These are phyloP conservation scores for Grosmannia clavigera DNA, from an alignment of 2,329 filamentous ascomycete genomes.

Conservation along the genomic window DNA sequence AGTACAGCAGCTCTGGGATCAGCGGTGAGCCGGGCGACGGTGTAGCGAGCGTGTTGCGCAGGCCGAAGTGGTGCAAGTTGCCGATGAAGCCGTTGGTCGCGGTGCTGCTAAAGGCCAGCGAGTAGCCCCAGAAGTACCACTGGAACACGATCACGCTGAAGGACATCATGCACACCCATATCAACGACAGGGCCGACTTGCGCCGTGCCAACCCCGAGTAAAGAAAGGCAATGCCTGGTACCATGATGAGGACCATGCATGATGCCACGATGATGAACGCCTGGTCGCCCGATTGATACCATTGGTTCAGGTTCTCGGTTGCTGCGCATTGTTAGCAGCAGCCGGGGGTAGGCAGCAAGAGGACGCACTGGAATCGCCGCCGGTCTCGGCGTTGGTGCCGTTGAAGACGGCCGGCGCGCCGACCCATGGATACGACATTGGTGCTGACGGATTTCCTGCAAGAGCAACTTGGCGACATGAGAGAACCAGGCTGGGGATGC, in stretches of 20 bases:
- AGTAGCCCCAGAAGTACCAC: slow-evolving; percentile 99
- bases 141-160: slow-evolving; percentile 88
- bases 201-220: slow-evolving; percentile 95
- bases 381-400: slow-evolving; percentile 49
- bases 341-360: not conserved
- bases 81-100: slow-evolving; percentile 87
- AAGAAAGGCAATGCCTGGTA: slow-evolving; percentile 91
- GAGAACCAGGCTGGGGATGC: too few relatives aligned
- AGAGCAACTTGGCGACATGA: too few relatives aligned
- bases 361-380: slow-evolving; percentile 67
- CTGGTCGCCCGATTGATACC: slow-evolving; percentile 84
- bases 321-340: slow-evolving; percentile 32
- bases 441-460: not conserved
- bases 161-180: slow-evolving; percentile 95
- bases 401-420: slow-evolving; percentile 49
- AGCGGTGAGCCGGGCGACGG: slow-evolving; percentile 85
- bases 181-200: slow-evolving; percentile 93
- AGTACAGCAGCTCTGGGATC: slow-evolving; percentile 80
- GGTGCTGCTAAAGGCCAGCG: slow-evolving; percentile 73
- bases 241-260: slow-evolving; percentile 93
- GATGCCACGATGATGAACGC: slow-evolving; percentile 84
- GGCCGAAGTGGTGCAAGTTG: slow-evolving; percentile 75
- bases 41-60: slow-evolving; percentile 68
- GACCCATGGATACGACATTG: slow-evolving; percentile 49
- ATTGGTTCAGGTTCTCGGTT: slow-evolving; percentile 85